Base-by-base conservation (phyloP, 306 rosid species). In the Vicia villosa region DNA sequence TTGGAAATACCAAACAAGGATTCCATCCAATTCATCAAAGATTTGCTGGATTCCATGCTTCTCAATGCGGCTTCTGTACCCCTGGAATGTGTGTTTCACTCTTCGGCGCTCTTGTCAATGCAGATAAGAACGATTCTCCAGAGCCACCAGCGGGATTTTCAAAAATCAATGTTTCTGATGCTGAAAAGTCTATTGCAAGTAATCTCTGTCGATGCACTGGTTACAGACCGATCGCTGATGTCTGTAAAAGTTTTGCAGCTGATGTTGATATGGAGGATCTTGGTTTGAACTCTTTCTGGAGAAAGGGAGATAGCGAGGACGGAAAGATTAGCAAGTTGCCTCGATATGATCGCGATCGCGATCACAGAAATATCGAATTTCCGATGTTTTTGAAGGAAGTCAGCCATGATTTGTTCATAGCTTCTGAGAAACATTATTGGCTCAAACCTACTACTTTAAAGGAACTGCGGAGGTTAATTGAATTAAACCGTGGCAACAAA, bases 121-220 rank as follows among this genome's bases (percentile, higher is more conserved):
- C 97, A 32, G 84, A 93, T 45, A 90, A 90, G 75, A 66, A 81
- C 28, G 19, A 74, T 52, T 63, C 81, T n/a, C 64, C 69, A 1
- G 87, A 86, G 12, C 84, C 98, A 41, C 82, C 83, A 6, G 15
- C 80, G 2, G 97, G 96, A 1, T 86, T 93, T 84, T 93, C 98
- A 34, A 93, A 93, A 60, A 19, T 93, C 41, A 81, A 87, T 0
- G 86, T 82, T 72, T 32, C 74, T 20, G 96, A 90, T 72, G 98
- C 96, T 21, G 97, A 93, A 75, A 90, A 74, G 81, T 85, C 96
- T 60, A 61, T 88, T 72, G 73, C 94, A n/a, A 96, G 97, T 14
- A 88, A 93, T 77, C 98, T 93, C 60, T 93, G 98, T 68, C 93
- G 97, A 32, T 93, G 98, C 79, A 93, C 98, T 0, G 98, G 98